Percentiles rank a stretch among this genome's conserved stretches.
Evolutionary conservation across 495 filamentous ascomycete genomes (phyloP).

Genomic region (Niebla homalea): DNA sequence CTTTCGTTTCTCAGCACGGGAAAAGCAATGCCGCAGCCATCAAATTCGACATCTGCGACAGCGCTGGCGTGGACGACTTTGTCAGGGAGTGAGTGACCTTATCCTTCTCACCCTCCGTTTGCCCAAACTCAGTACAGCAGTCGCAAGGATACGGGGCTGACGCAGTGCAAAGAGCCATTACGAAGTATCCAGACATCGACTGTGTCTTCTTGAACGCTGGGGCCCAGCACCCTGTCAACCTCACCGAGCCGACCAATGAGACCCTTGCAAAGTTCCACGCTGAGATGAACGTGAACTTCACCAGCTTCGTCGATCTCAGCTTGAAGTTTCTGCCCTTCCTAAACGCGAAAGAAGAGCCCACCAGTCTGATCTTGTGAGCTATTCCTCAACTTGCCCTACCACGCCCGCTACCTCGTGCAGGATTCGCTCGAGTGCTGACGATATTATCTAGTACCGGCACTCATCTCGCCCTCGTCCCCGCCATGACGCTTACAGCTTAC

Average conservation of each 20-base stretch:
- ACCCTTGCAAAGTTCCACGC: constrained; percentile 35
- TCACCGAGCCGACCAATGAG: constrained; percentile 41
- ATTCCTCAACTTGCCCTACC: background rate
- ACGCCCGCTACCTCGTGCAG: background rate
- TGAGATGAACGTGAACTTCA: constrained; percentile 55
- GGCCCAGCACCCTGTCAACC: constrained; percentile 38
- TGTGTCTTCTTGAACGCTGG: constrained; percentile 27
- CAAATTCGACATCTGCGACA: constrained; percentile 48
- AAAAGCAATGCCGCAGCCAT: constrained; percentile 35
- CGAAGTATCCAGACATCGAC: constrained; percentile 38
- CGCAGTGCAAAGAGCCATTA: constrained; percentile 32
- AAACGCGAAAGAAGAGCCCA: constrained; percentile 26
- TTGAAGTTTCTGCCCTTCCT: constrained; percentile 51
- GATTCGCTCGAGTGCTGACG: background rate
- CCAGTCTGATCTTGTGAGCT: constrained; percentile 22
- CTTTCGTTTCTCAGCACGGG: constrained; percentile 43
- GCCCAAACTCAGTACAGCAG: no score
- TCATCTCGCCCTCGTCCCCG: constrained; percentile 30
- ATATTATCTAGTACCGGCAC: constrained; percentile 25
- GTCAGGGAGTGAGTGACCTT: constrained; percentile 27
- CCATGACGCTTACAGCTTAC: constrained; percentile 26
- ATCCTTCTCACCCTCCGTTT: no score
- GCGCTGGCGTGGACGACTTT: constrained; percentile 42
- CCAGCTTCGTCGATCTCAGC: constrained; percentile 42
- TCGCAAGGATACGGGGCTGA: background rate